These are phyloP conservation scores for Patellifolia procumbens DNA, from an alignment of 179 eudicot genomes.

Conservation along the genomic window DNA sequence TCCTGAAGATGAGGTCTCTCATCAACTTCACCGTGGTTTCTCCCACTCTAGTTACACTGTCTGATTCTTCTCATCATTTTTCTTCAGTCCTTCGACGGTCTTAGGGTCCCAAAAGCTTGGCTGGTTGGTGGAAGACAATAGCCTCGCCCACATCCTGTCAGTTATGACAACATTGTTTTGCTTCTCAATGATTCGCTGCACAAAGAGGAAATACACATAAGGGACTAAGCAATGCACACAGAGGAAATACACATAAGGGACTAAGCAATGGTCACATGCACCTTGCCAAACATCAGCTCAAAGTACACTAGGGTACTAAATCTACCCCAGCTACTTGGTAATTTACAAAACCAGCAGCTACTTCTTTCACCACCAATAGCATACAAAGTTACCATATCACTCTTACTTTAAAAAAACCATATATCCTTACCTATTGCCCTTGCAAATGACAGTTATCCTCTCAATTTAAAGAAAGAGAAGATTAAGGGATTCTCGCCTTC, in stretches of 20 bases:
- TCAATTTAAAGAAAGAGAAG: neutral
- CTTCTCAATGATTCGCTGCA: constrained; percentile 44
- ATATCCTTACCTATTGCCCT: neutral
- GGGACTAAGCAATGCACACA: too few relatives aligned
- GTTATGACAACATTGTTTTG: constrained; percentile 46
- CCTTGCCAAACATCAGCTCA: too few relatives aligned
- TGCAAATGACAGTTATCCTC: neutral
- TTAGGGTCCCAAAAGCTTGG: constrained; percentile 39
- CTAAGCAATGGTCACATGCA: too few relatives aligned
- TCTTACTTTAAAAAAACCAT: neutral
- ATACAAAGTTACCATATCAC: neutral
- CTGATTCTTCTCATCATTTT: constrained; percentile 17
- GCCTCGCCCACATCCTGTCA: constrained; percentile 52
- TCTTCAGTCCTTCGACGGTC: constrained; percentile 28
- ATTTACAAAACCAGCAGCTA: too few relatives aligned
- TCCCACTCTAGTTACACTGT: constrained; percentile 26
- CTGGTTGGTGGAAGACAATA: constrained; percentile 47
- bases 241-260: too few relatives aligned
- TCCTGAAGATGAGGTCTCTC: neutral
- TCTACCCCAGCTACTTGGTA: too few relatives aligned
- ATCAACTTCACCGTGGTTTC: constrained; percentile 13
- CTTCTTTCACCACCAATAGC: neutral
- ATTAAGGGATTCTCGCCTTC: neutral
- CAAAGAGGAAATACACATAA: neutral
- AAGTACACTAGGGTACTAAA: too few relatives aligned